Base-by-base conservation (phyloP, 2,329 filamentous ascomycete genomes). In the Paecilomyces sp. region DNA sequence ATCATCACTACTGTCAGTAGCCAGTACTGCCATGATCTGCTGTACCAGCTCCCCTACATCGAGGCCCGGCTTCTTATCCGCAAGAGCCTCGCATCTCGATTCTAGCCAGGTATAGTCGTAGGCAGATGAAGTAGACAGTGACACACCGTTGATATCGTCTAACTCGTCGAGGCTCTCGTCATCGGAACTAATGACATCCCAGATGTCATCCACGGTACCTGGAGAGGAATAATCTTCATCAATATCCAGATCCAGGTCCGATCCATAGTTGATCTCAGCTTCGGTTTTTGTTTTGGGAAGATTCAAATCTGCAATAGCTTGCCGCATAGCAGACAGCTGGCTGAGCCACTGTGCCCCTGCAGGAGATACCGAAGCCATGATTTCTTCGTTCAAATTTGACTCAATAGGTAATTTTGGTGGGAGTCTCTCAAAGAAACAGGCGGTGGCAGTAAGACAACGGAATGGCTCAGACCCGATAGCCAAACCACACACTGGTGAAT, bases 161-260 rank as follows among this genome's bases (percentile, higher is more conserved):
- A 85, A 77, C 62, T 90, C 78, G 59, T 83, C 89, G 66, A 86
- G 88, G 68, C 84, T 88, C 71, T 83, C 80, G 59, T 88, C 87
- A 22, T 86, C 85, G 25, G 89, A 87, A 61, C 88, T 91, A 69
- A 96, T 91, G 60, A 95, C 86, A 72, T 97, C 92, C 93, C 93
- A 97, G 9, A 97, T 87, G 75, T 97, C 92, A 60, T 93, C 89
- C 4, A 85, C 84, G 18, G 83, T 72, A 52, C 83, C 85, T 4
- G 84, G 84, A 3, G 79, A 83, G 2, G 82, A 83, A 24, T 83
- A 76, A 54, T 85, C 82, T 8, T 91, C 85, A 62, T 90, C 87
- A 56, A 87, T 76, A 52, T 87, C 80, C 36, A 87, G 76, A 31
- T 78, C 74, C 24, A 79, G 63, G 58, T 86, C 82, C 12, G 82